These are phyloP conservation scores for Lentinus brumalis DNA, from an alignment of 768 basidiomycete species.

Conservation along the genomic window DNA sequence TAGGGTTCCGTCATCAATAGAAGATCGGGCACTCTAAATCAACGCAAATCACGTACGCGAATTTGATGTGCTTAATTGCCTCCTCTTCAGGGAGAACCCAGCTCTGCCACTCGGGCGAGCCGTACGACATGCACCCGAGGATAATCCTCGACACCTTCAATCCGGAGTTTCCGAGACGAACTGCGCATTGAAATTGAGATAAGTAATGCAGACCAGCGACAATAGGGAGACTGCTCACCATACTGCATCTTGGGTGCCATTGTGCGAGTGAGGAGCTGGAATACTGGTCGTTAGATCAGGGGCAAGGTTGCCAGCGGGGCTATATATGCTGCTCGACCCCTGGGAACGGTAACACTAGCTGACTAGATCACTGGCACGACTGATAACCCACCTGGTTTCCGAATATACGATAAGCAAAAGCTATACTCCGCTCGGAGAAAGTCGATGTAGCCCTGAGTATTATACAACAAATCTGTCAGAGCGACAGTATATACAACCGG, in stretches of 20 bases:
- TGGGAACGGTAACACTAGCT: too few relatives aligned
- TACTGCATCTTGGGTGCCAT: slow-evolving; percentile 19
- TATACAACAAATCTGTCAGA: too few relatives aligned
- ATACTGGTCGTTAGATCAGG: too few relatives aligned
- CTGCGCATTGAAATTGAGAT: slow-evolving; percentile 1
- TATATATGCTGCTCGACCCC: too few relatives aligned
- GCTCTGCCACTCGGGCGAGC: slow-evolving; percentile 30
- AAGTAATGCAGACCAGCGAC: not conserved
- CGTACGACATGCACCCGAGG: slow-evolving; percentile 40
- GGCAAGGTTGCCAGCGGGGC: too few relatives aligned
- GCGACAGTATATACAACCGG: too few relatives aligned
- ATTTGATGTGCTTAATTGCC: slow-evolving; percentile 42
- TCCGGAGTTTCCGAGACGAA: slow-evolving; percentile 32
- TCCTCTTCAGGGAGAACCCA: slow-evolving; percentile 44
- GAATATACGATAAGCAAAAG: too few relatives aligned
- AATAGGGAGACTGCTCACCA: not conserved
- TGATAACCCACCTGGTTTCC: too few relatives aligned
- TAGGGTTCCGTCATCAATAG: not conserved
- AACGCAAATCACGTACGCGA: slow-evolving; percentile 34
- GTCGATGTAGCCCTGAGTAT: too few relatives aligned
- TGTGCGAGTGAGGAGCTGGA: not conserved
- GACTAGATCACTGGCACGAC: too few relatives aligned
- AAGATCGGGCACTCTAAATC: not conserved
- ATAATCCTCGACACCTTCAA: slow-evolving; percentile 35
- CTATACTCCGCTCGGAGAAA: too few relatives aligned